Evolutionary conservation across 1,139 yeast species (phyloP).

Genomic region (Yamadazyma sp.): DNA sequence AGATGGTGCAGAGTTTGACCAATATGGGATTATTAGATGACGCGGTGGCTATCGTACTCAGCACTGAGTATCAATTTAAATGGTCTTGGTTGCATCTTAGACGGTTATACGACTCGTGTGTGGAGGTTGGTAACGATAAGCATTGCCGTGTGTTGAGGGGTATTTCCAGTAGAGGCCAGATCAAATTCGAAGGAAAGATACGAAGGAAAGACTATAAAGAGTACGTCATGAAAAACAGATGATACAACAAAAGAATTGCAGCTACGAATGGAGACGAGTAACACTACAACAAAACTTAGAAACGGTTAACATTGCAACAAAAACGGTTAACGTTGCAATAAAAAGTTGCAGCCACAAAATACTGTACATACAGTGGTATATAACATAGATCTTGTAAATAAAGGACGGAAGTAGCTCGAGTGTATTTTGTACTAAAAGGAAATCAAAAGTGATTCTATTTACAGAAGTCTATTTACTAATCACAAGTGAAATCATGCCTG

Average conservation of each 20-base stretch:
- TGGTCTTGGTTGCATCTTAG: slow-evolving; percentile 69
- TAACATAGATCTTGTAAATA: too few relatives aligned
- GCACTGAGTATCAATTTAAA: slow-evolving; percentile 66
- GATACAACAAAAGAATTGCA: slow-evolving; percentile 11
- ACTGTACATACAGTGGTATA: too few relatives aligned
- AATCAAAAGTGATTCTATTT: slow-evolving; percentile 2
- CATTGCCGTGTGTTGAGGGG: slow-evolving; percentile 38
- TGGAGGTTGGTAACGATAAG: slow-evolving; percentile 47
- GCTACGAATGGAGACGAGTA: too few relatives aligned
- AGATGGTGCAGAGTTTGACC: slow-evolving; percentile 58
- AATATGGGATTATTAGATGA: slow-evolving; percentile 58
- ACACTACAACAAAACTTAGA: too few relatives aligned
- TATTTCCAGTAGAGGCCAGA: slow-evolving; percentile 34
- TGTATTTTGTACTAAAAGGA: too few relatives aligned
- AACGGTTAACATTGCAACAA: too few relatives aligned
- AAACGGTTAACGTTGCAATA: too few relatives aligned
- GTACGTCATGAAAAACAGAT: slow-evolving; percentile 34
- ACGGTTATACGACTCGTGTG: slow-evolving; percentile 47
- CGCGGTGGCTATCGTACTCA: slow-evolving; percentile 64
- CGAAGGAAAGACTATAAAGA: slow-evolving; percentile 32
- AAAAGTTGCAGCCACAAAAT: too few relatives aligned
- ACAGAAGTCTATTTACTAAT: slow-evolving; percentile 7
- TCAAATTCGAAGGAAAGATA: slow-evolving; percentile 40
- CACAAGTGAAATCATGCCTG: slow-evolving; percentile 30
- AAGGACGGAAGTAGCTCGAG: too few relatives aligned